Conservation (phyloP, 805 yeast species). For the Lachancea kluyveri region DNA sequence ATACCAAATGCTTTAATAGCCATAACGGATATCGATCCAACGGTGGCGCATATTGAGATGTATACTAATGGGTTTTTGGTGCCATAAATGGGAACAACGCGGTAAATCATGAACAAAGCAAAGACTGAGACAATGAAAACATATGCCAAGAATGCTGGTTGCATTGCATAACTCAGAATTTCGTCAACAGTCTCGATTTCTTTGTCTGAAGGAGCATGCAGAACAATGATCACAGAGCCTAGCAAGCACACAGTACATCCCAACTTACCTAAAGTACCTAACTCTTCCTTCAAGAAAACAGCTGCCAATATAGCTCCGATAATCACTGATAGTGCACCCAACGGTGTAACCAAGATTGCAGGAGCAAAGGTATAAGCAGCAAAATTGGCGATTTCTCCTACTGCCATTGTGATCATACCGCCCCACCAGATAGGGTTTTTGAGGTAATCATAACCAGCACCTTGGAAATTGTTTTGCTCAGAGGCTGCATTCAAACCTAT, state of each 20-base stretch:
- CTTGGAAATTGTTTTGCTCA: constrained; percentile 50
- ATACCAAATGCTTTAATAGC: constrained; percentile 90
- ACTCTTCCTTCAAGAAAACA: constrained; percentile 73
- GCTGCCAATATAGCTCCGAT: constrained; percentile 91
- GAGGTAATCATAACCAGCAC: constrained; percentile 72
- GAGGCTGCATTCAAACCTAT: constrained; percentile 74
- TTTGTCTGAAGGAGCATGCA: constrained; percentile 93
- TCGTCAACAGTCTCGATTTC: constrained; percentile 86
- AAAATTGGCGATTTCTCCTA: constrained; percentile 87
- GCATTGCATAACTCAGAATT: constrained; percentile 70
- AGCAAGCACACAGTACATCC: constrained; percentile 88
- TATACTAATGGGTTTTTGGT: constrained; percentile 80
- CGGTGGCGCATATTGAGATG: constrained; percentile 82
- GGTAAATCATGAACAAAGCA: constrained; percentile 73
- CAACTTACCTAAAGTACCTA: constrained; percentile 82
- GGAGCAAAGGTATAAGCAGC: constrained; percentile 97
- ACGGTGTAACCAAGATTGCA: constrained; percentile 84
- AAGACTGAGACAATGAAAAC: constrained; percentile 56
- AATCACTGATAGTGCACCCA: constrained; percentile 85
- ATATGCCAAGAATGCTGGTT: constrained; percentile 70
- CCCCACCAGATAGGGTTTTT: constrained; percentile 92
- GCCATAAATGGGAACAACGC: constrained; percentile 77
- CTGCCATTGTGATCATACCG: constrained; percentile 83
- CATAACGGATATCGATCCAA: constrained; percentile 88
- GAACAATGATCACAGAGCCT: constrained; percentile 81